Base-by-base conservation (phyloP, 202 grass and related monocot genomes). In the Alloteropsis angusta region DNA sequence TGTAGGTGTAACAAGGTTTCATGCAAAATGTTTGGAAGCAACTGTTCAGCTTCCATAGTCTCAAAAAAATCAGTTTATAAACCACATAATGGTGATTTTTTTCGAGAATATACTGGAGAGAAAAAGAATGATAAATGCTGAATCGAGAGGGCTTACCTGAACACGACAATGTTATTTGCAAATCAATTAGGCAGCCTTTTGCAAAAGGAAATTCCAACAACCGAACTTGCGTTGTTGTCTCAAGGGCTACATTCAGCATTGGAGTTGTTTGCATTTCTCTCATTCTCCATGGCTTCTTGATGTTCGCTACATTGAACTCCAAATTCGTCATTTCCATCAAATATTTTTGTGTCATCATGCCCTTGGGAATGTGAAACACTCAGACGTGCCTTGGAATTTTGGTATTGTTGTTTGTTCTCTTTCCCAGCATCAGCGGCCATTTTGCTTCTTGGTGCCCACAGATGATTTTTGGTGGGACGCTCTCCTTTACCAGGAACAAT, bases 391-490 rank as follows among this genome's bases (percentile, higher is more conserved):
- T 76, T 85, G 17, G 39, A 62, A 54, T 82, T 85, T 35, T 68
- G 74, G 44, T 70, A 83, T 35, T 82, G 86, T 45, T 82, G 71
- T 60, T 80, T 81, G 82, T 93, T 93, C 60, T 93, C 88, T 60
- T 93, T 93, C 25, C 80, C 88, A 50, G 46, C 53, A 65, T 84
- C 80, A 42, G 60, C 23, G 4, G 14, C 37, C 17, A 65, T 72
- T 60, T 80, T 94, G 36, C 57, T 82, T 78, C 60, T 86, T 30
- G 48, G 54, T 14, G 77, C 83, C 83, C 72, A 70, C 22, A 85
- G 60, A 60, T 84, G 86, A 37, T 76, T 88, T 66, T 66, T 84
- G 21, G 57, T 19, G 13, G 64, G 73, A 62, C 76, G 75, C 13
- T 93, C 77, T 39, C 68, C 68, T 61, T 59, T 79, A 22, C n/a